A percentile compares a stretch with the other conserved stretches of the same genome.
These are phyloP conservation scores for Diophrys appendiculata DNA, from an alignment of 73 alveolate species.

Conservation along the genomic window DNA sequence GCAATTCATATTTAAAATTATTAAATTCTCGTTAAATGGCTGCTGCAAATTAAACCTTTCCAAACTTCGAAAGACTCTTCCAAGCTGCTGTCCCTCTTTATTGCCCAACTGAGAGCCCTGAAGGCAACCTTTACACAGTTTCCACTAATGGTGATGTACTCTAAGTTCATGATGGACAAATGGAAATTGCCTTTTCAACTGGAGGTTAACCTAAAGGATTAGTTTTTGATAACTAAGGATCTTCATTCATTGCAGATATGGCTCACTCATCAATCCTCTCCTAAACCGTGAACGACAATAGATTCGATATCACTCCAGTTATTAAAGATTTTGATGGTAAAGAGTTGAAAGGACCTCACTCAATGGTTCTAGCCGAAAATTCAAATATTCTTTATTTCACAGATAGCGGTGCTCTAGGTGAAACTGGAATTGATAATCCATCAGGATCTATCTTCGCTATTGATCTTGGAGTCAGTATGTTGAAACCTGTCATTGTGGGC, in stretches of 20 bases:
- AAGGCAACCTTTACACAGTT: constrained; percentile 69
- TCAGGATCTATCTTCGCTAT: constrained; percentile 82
- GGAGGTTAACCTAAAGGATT: constrained; percentile 83
- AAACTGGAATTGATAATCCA: constrained; percentile 82
- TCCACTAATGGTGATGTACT: constrained; percentile 80
- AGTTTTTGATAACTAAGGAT: constrained; percentile 80
- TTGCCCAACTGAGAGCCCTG: constrained; percentile 80
- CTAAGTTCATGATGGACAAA: constrained; percentile 81
- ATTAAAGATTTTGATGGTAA: constrained; percentile 95
- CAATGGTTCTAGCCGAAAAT: constrained; percentile 72
- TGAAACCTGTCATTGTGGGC: constrained; percentile 77
- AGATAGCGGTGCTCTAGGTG: constrained; percentile 91
- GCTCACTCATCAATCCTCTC: constrained; percentile 77
- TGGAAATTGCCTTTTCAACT: constrained; percentile 75
- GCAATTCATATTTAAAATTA: not conserved
- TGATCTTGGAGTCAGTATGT: constrained; percentile 72
- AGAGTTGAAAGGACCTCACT: constrained; percentile 97
- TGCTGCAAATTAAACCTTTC: not conserved
- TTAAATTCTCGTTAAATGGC: not conserved
- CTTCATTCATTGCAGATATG: constrained; percentile 84
- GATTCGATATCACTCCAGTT: constrained; percentile 71
- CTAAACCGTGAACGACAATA: constrained; percentile 58
- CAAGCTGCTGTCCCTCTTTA: constrained; percentile 78
- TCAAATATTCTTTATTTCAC: constrained; percentile 79
- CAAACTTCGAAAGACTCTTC: constrained; percentile 67